These are phyloP conservation scores for Hericium rajendrae DNA, from an alignment of 768 basidiomycete genomes.

Conservation along the genomic window DNA sequence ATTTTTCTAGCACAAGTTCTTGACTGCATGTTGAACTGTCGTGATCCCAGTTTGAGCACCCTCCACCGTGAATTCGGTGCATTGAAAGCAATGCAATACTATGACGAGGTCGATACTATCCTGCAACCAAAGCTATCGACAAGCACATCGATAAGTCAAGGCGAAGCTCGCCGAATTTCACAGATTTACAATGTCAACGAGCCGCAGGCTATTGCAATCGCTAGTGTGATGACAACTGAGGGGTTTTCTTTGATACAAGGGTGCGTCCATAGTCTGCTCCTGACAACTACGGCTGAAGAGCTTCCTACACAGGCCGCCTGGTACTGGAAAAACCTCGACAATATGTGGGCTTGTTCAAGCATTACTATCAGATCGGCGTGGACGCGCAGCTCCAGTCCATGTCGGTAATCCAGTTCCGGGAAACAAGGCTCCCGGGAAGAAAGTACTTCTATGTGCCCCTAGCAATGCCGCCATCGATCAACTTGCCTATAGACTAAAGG, in stretches of 20 bases:
- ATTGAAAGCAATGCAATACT: slow-evolving; percentile 71
- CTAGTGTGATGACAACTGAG: slow-evolving; percentile 54
- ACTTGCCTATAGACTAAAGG: slow-evolving; percentile 78
- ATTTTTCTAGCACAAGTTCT: too few species aligned
- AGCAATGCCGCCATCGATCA: slow-evolving; percentile 99
- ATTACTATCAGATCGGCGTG: slow-evolving; percentile 55
- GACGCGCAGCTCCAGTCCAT: slow-evolving; percentile 38
- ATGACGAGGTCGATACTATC: slow-evolving; percentile 66
- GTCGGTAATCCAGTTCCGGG: slow-evolving; percentile 32
- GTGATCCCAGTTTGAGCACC: slow-evolving; percentile 66
- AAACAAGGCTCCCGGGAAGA: slow-evolving; percentile 45
- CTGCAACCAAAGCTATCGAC: slow-evolving; percentile 54
- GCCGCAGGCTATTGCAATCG: slow-evolving; percentile 87
- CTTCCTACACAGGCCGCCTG: slow-evolving; percentile 63
- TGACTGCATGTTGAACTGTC: slow-evolving; percentile 4
- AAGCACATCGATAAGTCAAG: slow-evolving; percentile 32
- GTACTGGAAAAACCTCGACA: slow-evolving; percentile 97
- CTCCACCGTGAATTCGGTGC: slow-evolving; percentile 89
- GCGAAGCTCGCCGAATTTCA: slow-evolving; percentile 61
- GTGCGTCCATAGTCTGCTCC: slow-evolving; percentile 29
- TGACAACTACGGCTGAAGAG: too few species aligned
- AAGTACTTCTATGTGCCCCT: slow-evolving; percentile 88
- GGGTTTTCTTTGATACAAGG: slow-evolving; percentile 95
- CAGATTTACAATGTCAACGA: slow-evolving; percentile 69
- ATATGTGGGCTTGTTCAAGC: slow-evolving; percentile 90